These are phyloP conservation scores for Gynandropsis gynandra DNA, from an alignment of 345 rosid species.

Conservation along the genomic window DNA sequence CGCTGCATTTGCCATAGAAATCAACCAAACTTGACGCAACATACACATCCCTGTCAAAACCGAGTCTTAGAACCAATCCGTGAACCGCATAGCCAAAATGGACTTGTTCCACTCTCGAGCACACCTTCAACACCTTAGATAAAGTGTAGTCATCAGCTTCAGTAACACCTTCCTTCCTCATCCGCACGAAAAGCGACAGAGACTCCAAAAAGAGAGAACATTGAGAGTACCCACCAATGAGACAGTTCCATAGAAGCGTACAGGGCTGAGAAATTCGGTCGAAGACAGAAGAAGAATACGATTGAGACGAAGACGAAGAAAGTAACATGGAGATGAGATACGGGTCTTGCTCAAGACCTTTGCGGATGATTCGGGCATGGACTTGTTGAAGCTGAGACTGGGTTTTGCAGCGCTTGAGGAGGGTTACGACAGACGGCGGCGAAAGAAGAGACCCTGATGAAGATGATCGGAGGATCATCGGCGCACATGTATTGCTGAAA, in stretches of 20 bases:
- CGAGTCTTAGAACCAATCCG: conserved; percentile 38
- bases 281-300: conserved; percentile 47
- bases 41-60: conserved; percentile 38
- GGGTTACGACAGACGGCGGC: conserved; percentile 38
- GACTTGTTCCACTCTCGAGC: conserved; percentile 33
- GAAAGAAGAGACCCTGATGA: conserved; percentile 11
- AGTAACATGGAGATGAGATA: conserved; percentile 43
- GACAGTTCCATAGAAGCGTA: conserved; percentile 51
- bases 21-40: conserved; percentile 61
- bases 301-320: conserved; percentile 30
- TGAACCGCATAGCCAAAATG: conserved; percentile 47
- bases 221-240: conserved; percentile 37
- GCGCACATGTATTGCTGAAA: conserved; percentile 22
- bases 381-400: conserved; percentile 45
- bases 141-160: conserved; percentile 49
- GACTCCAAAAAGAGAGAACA: conserved; percentile 27
- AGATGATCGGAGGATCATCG: conserved; percentile 20
- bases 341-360: conserved; percentile 73
- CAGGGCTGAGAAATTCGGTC: conserved; percentile 37
- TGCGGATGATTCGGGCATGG: conserved; percentile 56
- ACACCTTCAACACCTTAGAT: conserved; percentile 47
- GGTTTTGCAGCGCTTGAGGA: conserved; percentile 47
- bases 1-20: conserved; percentile 53
- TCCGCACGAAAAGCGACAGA: conserved; percentile 39
- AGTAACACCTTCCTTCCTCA: conserved; percentile 35